A percentile compares a stretch with the other conserved stretches of the same genome.
phyloP scores from a whole-genome alignment of 2,329 filamentous ascomycete species.

The Cladophialophora immunda region DNA sequence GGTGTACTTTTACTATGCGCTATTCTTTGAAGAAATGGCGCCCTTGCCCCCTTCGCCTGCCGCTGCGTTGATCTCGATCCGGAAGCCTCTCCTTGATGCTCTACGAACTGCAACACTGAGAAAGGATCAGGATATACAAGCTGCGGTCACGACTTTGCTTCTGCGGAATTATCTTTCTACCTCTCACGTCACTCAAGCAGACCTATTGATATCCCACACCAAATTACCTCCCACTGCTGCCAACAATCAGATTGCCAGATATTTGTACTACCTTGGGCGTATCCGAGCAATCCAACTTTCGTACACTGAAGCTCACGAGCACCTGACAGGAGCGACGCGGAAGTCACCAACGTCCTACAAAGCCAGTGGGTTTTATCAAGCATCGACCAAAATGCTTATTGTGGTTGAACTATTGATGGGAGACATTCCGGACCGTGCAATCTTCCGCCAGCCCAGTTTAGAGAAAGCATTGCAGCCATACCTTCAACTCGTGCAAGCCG shows the following conservation, averaged over 20 bases:
- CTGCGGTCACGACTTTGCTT: slow-evolving; percentile 91
- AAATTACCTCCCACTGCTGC: slow-evolving; percentile 93
- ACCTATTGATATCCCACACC: slow-evolving; percentile 93
- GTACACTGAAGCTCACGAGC: slow-evolving; percentile 96
- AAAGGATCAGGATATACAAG: slow-evolving; percentile 97
- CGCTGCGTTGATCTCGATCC: slow-evolving; percentile 85
- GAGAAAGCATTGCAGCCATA: slow-evolving; percentile 91
- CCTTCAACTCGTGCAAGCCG: slow-evolving; percentile 90
- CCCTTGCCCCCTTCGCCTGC: slow-evolving; percentile 88
- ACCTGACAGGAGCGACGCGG: slow-evolving; percentile 89
- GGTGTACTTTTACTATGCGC: slow-evolving; percentile 96
- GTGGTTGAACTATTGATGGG: slow-evolving; percentile 98
- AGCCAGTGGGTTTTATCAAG: slow-evolving; percentile 93
- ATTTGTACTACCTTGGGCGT: slow-evolving; percentile 95
- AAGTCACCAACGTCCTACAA: slow-evolving; percentile 92
- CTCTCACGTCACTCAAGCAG: slow-evolving; percentile 95
- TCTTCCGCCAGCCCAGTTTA: slow-evolving; percentile 88
- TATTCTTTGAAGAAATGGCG: slow-evolving; percentile 91
- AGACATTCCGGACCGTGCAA: slow-evolving; percentile 93
- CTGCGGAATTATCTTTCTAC: slow-evolving; percentile 96
- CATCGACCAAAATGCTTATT: slow-evolving; percentile 93
- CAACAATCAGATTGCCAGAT: slow-evolving; percentile 97
- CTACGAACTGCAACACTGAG: slow-evolving; percentile 94
- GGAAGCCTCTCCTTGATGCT: slow-evolving; percentile 84
- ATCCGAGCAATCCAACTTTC: slow-evolving; percentile 95